These are phyloP conservation scores for Aspergillus cristatus DNA, from an alignment of 495 filamentous ascomycete species.

Conservation along the genomic window DNA sequence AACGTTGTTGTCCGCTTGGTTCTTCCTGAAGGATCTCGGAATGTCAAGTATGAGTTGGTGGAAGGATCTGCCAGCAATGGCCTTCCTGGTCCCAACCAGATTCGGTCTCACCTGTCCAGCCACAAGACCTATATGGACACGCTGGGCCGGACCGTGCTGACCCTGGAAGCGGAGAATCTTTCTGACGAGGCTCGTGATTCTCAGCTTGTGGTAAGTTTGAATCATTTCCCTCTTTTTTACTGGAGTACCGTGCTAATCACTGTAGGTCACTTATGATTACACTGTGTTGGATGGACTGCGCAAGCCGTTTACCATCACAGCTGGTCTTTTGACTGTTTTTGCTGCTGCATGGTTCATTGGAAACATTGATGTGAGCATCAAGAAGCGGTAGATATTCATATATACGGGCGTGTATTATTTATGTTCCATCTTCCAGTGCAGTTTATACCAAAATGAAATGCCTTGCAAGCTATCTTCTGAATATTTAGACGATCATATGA, in stretches of 20 bases:
- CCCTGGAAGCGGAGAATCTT: slow-evolving; percentile 71
- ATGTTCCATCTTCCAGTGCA: slow-evolving; percentile 8
- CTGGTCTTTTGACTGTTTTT: slow-evolving; percentile 67
- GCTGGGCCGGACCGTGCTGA: slow-evolving; percentile 72
- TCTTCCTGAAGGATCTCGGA: slow-evolving; percentile 85
- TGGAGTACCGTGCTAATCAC: slow-evolving; percentile 3
- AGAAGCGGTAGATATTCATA: slow-evolving; percentile 31
- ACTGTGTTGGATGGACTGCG: slow-evolving; percentile 63
- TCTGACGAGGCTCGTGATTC: slow-evolving; percentile 80
- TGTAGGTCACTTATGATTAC: slow-evolving; percentile 71
- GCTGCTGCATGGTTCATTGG: slow-evolving; percentile 66
- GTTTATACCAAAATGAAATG: slow-evolving; percentile 9
- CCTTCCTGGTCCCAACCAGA: slow-evolving; percentile 22
- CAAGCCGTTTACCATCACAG: slow-evolving; percentile 79
- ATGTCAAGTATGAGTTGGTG: slow-evolving; percentile 42
- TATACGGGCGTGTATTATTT: slow-evolving; percentile 12
- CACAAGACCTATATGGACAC: slow-evolving; percentile 93
- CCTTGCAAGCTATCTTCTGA: not conserved
- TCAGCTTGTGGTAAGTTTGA: slow-evolving; percentile 54
- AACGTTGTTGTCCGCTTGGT: slow-evolving; percentile 71
- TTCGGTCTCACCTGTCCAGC: slow-evolving; percentile 44
- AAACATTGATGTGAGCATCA: slow-evolving; percentile 65
- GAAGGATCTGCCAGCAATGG: slow-evolving; percentile 32
- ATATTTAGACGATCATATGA: too few species aligned
- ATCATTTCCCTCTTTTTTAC: not conserved